Conservation (phyloP, 805 yeast species). For the Zygosaccharomyces pseudorouxii region DNA sequence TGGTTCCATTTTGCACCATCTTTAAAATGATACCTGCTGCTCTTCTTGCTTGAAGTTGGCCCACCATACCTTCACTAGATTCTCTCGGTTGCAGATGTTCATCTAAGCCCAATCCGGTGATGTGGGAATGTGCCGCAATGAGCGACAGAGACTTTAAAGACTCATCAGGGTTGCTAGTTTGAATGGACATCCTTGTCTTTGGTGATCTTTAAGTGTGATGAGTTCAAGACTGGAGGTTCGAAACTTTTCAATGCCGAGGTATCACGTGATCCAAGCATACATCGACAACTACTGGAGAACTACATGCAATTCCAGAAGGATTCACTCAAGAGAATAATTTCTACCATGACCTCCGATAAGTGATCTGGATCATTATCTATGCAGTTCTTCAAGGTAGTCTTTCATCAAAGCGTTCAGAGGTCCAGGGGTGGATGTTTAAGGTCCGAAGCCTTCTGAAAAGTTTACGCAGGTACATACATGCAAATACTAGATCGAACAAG, state of each 20-base stretch:
- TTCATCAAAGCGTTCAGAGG: neutral
- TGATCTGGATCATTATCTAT: neutral
- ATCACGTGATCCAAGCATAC: neutral
- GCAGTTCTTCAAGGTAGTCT: neutral
- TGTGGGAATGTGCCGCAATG: constrained; percentile 97
- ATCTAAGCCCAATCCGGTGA: constrained; percentile 93
- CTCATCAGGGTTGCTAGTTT: constrained; percentile 36
- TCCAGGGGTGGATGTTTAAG: neutral
- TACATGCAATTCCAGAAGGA: neutral
- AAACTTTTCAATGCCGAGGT: constrained; percentile 1
- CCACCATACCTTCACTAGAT: constrained; percentile 92
- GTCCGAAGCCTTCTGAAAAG: neutral
- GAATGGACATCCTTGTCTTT: constrained; percentile 36
- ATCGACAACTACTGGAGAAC: neutral
- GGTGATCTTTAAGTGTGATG: constrained; percentile 1
- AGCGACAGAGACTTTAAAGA: constrained; percentile 63
- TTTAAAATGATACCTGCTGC: constrained; percentile 94
- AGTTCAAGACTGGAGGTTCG: neutral
- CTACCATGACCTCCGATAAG: too few species aligned
- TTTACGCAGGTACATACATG: neutral
- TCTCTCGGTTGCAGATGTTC: constrained; percentile 81
- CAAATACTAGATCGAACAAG: neutral
- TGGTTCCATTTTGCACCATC: constrained; percentile 89
- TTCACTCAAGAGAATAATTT: neutral
- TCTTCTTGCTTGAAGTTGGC: constrained; percentile 88